Evolutionary conservation across 345 rosid species (phyloP).

Genomic region (Punica granatum): DNA sequence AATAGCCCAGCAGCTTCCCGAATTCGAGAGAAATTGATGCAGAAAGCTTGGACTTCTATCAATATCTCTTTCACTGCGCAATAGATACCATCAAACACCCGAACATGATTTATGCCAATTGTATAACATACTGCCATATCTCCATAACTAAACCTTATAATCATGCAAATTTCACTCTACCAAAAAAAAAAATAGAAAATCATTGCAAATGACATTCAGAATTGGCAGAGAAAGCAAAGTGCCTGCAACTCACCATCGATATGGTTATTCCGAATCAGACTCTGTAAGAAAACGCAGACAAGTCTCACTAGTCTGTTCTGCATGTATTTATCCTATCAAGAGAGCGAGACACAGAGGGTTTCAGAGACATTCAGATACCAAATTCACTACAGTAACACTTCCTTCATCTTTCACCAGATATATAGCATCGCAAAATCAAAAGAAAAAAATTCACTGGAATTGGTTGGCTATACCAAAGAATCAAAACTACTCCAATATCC

Average conservation of each 20-base stretch:
- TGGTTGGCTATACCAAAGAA: background rate
- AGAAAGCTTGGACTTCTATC: constrained; percentile 96
- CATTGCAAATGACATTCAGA: background rate
- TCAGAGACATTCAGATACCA: background rate
- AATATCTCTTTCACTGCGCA: constrained; percentile 82
- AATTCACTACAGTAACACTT: background rate
- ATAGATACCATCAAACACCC: constrained; percentile 7
- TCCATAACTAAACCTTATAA: background rate
- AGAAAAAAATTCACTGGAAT: background rate
- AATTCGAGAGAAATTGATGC: constrained; percentile 88
- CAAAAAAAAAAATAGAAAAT: background rate
- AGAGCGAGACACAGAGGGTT: constrained; percentile 6
- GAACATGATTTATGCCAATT: background rate
- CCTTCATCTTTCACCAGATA: background rate
- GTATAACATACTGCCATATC: background rate
- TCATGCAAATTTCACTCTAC: too few relatives aligned
- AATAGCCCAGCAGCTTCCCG: constrained; percentile 86
- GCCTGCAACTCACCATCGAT: constrained; percentile 50
- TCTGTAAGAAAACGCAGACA: constrained; percentile 95
- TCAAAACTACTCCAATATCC: background rate
- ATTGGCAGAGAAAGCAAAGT: background rate
- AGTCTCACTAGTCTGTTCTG: constrained; percentile 99
- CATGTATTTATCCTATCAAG: constrained; percentile 92
- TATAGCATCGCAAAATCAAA: background rate
- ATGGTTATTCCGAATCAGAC: constrained; percentile 80